A percentile compares a stretch with the other conserved stretches of the same genome.
These are phyloP conservation scores for Dactylellina drechsleri DNA, from an alignment of 2,329 filamentous ascomycete species.

Conservation along the genomic window DNA sequence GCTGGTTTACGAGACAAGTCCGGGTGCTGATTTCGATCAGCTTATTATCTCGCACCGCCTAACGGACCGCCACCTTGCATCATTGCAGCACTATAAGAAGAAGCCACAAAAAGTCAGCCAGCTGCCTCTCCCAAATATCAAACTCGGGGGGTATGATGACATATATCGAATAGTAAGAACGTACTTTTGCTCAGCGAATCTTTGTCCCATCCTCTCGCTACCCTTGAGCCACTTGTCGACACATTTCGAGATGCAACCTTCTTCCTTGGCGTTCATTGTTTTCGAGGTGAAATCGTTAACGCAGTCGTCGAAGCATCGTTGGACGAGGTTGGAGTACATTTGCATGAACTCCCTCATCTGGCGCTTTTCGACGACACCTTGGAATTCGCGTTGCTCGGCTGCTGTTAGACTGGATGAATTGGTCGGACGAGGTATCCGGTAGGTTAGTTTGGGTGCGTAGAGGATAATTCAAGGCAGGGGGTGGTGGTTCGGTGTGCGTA, in stretches of 20 bases:
- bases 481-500: neutral
- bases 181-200: constrained; percentile 75
- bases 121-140: too few relatives aligned
- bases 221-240: constrained; percentile 96
- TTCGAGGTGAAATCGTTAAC: constrained; percentile 99
- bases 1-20: too few relatives aligned
- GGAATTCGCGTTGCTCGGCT: constrained; percentile 89
- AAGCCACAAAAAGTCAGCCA: neutral
- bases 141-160: too few relatives aligned
- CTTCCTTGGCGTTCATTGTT: constrained; percentile 85
- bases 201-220: constrained; percentile 86
- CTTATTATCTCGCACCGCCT: constrained; percentile 28
- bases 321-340: constrained; percentile 68
- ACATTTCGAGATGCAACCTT: constrained; percentile 90
- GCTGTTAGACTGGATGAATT: constrained; percentile 70
- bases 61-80: constrained; percentile 48
- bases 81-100: constrained; percentile 38
- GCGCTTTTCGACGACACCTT: constrained; percentile 93
- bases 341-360: constrained; percentile 99
- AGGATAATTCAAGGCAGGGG: constrained; percentile 67
- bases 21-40: neutral
- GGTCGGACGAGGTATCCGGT: neutral
- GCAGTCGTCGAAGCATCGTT: constrained; percentile 92
- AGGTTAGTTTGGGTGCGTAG: neutral
- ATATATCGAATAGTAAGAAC: neutral